phyloP scores from a whole-genome alignment of 495 filamentous ascomycete genomes.

The Xylaria nigripes region DNA sequence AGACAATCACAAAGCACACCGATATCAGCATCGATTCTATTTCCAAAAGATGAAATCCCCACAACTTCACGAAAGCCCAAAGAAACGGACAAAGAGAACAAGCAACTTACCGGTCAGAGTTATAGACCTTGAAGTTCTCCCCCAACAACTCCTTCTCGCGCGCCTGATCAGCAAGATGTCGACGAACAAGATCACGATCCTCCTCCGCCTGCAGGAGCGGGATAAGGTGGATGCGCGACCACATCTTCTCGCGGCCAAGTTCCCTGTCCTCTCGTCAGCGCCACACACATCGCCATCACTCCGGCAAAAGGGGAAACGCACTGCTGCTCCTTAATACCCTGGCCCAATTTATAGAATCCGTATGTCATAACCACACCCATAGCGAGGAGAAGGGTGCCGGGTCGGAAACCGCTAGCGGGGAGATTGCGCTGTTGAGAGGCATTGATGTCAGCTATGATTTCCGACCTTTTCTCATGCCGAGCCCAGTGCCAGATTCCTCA shows the following conservation, averaged over 20 bases:
- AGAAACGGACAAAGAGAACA: neutral
- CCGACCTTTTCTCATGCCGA: no score
- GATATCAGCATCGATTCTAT: neutral
- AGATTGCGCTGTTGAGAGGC: slow-evolving; percentile 63
- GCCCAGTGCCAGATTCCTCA: no score
- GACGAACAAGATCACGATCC: slow-evolving; percentile 84
- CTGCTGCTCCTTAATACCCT: slow-evolving; percentile 80
- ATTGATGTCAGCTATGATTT: neutral
- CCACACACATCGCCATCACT: neutral
- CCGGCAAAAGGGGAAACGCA: slow-evolving; percentile 38
- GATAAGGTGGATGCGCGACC: slow-evolving; percentile 86
- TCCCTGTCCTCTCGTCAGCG: slow-evolving; percentile 51
- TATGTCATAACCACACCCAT: slow-evolving; percentile 72
- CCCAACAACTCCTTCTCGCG: slow-evolving; percentile 86
- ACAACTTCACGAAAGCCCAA: neutral
- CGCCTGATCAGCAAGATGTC: slow-evolving; percentile 75
- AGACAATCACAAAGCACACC: neutral
- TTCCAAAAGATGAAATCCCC: neutral
- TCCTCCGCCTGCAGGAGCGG: slow-evolving; percentile 91
- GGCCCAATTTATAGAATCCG: slow-evolving; percentile 74
- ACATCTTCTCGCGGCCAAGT: slow-evolving; percentile 93
- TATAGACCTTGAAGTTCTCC: slow-evolving; percentile 67
- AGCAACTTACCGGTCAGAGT: slow-evolving; percentile 70
- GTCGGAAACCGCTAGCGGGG: slow-evolving; percentile 84
- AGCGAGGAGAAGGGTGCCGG: slow-evolving; percentile 62